These are phyloP conservation scores for Hamigera avellanea DNA, from an alignment of 495 filamentous ascomycete species.

Conservation along the genomic window DNA sequence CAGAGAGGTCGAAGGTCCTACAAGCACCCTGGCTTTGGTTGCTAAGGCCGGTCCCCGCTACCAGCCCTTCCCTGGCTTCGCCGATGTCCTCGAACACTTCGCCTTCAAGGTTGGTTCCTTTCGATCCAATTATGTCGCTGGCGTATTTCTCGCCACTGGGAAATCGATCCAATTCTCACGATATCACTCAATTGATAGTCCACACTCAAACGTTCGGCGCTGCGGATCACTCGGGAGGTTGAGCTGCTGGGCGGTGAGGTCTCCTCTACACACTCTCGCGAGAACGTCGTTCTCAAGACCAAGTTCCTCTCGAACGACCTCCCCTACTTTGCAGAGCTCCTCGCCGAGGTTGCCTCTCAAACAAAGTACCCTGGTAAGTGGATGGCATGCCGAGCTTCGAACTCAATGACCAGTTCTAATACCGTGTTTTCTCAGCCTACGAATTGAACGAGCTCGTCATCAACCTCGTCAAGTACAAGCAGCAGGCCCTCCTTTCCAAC, in stretches of 20 bases:
- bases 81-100: slow-evolving; percentile 81
- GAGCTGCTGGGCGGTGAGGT: slow-evolving; percentile 89
- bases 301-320: slow-evolving; percentile 93
- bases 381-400: background rate
- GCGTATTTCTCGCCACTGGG: background rate
- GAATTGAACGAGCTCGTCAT: slow-evolving; percentile 81
- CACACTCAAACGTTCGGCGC: slow-evolving; percentile 70
- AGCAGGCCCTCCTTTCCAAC: slow-evolving; percentile 53
- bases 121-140: slow-evolving; percentile 16
- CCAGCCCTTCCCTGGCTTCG: slow-evolving; percentile 76
- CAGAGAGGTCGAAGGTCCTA: slow-evolving; percentile 77
- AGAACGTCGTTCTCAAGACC: slow-evolving; percentile 82
- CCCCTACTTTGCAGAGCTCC: slow-evolving; percentile 92
- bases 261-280: slow-evolving; percentile 73
- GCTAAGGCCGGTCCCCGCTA: slow-evolving; percentile 88
- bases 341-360: slow-evolving; percentile 79
- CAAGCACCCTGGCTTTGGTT: slow-evolving; percentile 80
- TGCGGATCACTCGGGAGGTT: slow-evolving; percentile 87
- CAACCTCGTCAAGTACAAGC: slow-evolving; percentile 56
- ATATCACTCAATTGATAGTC: slow-evolving; percentile 40
- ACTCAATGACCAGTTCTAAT: slow-evolving; percentile 2
- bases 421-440: slow-evolving; percentile 44
- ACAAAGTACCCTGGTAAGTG: slow-evolving; percentile 74
- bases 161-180: slow-evolving; percentile 1
- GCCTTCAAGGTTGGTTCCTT: slow-evolving; percentile 76